Evolutionary conservation across 441 rosid species (phyloP).

Genomic region (Populus hybrid): DNA sequence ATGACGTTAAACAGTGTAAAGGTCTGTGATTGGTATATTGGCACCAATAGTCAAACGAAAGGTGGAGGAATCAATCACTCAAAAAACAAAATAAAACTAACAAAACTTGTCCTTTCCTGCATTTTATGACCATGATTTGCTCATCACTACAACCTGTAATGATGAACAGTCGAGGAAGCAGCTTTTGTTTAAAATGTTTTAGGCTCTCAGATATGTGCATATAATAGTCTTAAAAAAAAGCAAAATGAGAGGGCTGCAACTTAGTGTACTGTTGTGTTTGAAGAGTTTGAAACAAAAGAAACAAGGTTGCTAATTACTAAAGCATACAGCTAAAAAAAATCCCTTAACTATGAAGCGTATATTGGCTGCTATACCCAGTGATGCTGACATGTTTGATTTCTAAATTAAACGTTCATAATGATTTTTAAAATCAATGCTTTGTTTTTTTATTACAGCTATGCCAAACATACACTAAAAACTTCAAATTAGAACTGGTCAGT

Average conservation of each 20-base stretch:
- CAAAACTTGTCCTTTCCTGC: constrained; percentile 15
- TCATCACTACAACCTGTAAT: constrained; percentile 21
- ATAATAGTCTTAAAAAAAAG: neutral
- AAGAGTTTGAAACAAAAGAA: neutral
- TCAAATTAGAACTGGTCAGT: neutral
- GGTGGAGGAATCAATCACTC: neutral
- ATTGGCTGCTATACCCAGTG: neutral
- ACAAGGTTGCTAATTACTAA: neutral
- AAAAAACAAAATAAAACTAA: neutral
- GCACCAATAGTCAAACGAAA: constrained; percentile 25
- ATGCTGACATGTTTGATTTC: neutral
- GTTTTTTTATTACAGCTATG: too few relatives aligned
- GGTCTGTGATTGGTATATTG: constrained; percentile 14
- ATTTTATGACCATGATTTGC: constrained; percentile 23
- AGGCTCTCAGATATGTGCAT: constrained; percentile 15
- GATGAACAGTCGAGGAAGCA: constrained; percentile 16
- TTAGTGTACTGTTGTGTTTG: neutral
- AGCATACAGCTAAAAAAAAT: neutral
- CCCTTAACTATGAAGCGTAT: neutral
- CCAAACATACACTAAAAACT: neutral
- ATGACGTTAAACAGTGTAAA: constrained; percentile 30
- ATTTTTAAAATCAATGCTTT: too few relatives aligned
- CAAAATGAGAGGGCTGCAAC: neutral
- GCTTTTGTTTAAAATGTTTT: constrained; percentile 3
- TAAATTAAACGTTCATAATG: too few relatives aligned